A percentile compares a stretch with the other conserved stretches of the same genome.
Conservation (phyloP, 495 filamentous ascomycete species). For the Talaromyces thailandensis region DNA sequence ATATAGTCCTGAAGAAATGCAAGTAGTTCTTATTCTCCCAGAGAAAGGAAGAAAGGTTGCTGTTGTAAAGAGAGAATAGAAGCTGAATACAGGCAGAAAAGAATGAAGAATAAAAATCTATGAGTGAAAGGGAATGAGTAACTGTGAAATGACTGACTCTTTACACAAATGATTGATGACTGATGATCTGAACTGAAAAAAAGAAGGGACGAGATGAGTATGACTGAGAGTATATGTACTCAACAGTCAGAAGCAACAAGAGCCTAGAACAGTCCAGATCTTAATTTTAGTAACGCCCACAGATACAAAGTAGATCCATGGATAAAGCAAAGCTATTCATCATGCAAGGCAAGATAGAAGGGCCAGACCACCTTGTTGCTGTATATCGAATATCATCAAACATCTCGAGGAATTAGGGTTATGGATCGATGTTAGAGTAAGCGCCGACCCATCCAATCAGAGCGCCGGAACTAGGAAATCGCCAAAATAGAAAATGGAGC, state of each 20-base stretch:
- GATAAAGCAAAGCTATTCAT: not conserved
- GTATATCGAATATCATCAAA: not conserved
- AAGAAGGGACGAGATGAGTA: not conserved
- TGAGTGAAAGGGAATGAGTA: not conserved
- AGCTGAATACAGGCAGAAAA: not conserved
- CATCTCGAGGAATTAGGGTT: not conserved
- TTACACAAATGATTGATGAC: not conserved
- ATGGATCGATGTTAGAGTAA: not conserved
- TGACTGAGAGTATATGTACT: not conserved
- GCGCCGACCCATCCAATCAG: slow-evolving; percentile 4
- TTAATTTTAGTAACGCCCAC: not conserved
- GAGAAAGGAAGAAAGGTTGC: not conserved
- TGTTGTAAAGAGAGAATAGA: not conserved
- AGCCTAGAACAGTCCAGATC: not conserved
- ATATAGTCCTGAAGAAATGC: not conserved
- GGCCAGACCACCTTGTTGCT: not conserved
- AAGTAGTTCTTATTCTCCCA: not conserved
- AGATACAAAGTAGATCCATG: not conserved
- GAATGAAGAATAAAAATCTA: not conserved
- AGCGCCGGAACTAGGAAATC: not conserved
- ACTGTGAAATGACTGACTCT: not conserved
- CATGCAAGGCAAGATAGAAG: not conserved
- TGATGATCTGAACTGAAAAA: not conserved
- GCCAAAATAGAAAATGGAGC: not conserved
- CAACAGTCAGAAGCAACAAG: not conserved